These are phyloP conservation scores for Phyllosticta citrichinensis DNA, from an alignment of 2,329 filamentous ascomycete genomes.

Conservation along the genomic window DNA sequence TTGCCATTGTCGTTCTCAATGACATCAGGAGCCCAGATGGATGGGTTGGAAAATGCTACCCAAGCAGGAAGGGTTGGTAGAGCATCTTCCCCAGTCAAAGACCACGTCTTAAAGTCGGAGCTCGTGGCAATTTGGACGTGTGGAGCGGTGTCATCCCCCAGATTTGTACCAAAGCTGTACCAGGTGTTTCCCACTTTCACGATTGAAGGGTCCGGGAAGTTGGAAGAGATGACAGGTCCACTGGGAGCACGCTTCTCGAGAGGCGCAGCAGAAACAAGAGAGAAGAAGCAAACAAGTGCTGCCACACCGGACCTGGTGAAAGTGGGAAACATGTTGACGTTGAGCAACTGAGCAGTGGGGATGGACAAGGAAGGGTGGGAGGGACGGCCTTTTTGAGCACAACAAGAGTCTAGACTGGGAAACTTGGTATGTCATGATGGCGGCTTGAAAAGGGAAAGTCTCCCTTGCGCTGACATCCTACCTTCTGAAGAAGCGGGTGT, in stretches of 20 bases:
- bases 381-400: neutral
- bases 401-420: neutral
- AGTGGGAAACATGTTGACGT: neutral
- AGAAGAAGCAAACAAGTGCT: slow-evolving; percentile 2
- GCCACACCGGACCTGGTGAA: neutral
- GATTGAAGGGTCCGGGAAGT: slow-evolving; percentile 31
- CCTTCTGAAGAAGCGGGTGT: slow-evolving; percentile 1
- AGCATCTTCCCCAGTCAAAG: slow-evolving; percentile 19
- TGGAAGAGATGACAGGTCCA: slow-evolving; percentile 12
- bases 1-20: slow-evolving; percentile 30
- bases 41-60: slow-evolving; percentile 14
- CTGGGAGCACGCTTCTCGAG: slow-evolving; percentile 4
- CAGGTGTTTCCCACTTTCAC: slow-evolving; percentile 22
- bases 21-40: slow-evolving; percentile 28
- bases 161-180: slow-evolving; percentile 29
- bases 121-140: slow-evolving; percentile 31
- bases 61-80: slow-evolving; percentile 21
- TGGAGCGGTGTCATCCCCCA: neutral
- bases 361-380: neutral
- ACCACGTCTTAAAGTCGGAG: slow-evolving; percentile 25
- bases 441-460: neutral
- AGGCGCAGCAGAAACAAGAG: slow-evolving; percentile 3
- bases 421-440: neutral
- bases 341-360: neutral
- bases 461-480: neutral